Conservation (phyloP, 305 asterid genomes). For the Petunia hybrid region DNA sequence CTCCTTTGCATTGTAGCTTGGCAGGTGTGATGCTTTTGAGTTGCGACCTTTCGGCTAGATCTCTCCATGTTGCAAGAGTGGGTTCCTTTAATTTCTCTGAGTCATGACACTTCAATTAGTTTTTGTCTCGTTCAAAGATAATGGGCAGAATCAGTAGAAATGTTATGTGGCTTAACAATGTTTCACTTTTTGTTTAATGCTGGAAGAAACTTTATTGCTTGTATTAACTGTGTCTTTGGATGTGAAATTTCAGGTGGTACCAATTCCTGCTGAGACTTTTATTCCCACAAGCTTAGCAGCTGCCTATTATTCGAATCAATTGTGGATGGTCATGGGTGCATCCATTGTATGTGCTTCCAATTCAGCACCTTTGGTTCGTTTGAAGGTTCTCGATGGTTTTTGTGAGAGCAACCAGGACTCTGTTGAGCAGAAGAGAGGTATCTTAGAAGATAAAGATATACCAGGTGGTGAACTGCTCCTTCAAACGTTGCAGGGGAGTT, state of each 20-base stretch:
- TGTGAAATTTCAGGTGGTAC: conserved; percentile 58
- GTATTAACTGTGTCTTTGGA: conserved; percentile 10
- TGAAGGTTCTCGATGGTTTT: conserved; percentile 65
- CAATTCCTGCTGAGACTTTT: conserved; percentile 65
- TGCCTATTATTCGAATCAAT: conserved; percentile 47
- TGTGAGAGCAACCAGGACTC: conserved; percentile 42
- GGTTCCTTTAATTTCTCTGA: conserved; percentile 38
- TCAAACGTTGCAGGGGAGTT: conserved; percentile 66
- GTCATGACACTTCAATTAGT: background rate
- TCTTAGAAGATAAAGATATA: conserved; percentile 65
- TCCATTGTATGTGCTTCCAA: conserved; percentile 49
- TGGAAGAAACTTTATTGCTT: background rate
- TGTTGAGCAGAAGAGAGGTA: conserved; percentile 29
- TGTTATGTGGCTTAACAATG: background rate
- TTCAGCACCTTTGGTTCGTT: conserved; percentile 61
- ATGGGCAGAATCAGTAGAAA: background rate
- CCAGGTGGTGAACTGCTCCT: conserved; percentile 73
- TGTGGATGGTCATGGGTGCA: conserved; percentile 97
- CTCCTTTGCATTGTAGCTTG: conserved; percentile 53
- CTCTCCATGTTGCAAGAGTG: conserved; percentile 68
- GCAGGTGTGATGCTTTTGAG: conserved; percentile 75
- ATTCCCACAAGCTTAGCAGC: conserved; percentile 83
- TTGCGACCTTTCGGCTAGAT: conserved; percentile 59
- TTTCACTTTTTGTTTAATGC: background rate
- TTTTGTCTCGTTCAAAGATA: background rate